Percentiles rank a stretch among this genome's conserved stretches.
These are phyloP conservation scores for Eimeria necatrix DNA, from an alignment of 169 alveolate genomes.

Conservation along the genomic window DNA sequence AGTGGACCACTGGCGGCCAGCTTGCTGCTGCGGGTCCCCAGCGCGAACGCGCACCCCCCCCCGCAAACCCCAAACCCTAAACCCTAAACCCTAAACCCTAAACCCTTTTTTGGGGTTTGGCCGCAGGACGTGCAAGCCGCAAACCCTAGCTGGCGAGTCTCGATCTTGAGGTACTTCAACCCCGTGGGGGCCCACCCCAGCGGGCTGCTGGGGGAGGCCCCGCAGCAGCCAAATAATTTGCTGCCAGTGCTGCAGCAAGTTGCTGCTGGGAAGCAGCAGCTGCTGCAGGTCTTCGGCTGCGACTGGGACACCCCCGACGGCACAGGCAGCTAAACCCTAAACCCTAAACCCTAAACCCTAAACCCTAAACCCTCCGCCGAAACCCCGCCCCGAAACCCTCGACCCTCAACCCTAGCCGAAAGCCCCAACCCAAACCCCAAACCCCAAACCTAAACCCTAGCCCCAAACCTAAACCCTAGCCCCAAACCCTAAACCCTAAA, in stretches of 20 bases:
- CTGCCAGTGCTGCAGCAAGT: slow-evolving; percentile 94
- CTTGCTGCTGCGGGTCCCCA: no score
- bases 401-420: no score
- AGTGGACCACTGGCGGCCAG: no score
- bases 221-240: slow-evolving; percentile 91
- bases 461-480: no score
- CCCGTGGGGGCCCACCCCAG: slow-evolving; percentile 96
- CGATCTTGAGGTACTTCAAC: slow-evolving; percentile 93
- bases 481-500: no score
- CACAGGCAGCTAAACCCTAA: slow-evolving; percentile 85
- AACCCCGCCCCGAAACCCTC: no score
- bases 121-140: slow-evolving; percentile 84
- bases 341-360: not conserved
- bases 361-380: no score
- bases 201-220: slow-evolving; percentile 95
- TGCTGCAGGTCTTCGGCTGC: slow-evolving; percentile 91
- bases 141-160: slow-evolving; percentile 78
- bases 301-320: slow-evolving; percentile 94
- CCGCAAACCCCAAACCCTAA: no score
- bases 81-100: no score
- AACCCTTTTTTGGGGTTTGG: not conserved
- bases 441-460: no score
- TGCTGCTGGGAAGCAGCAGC: slow-evolving; percentile 81
- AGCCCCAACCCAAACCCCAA: no score
- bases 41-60: no score